Base-by-base conservation (phyloP, 1,139 yeast genomes). In the Suhomyces panamericanus region DNA sequence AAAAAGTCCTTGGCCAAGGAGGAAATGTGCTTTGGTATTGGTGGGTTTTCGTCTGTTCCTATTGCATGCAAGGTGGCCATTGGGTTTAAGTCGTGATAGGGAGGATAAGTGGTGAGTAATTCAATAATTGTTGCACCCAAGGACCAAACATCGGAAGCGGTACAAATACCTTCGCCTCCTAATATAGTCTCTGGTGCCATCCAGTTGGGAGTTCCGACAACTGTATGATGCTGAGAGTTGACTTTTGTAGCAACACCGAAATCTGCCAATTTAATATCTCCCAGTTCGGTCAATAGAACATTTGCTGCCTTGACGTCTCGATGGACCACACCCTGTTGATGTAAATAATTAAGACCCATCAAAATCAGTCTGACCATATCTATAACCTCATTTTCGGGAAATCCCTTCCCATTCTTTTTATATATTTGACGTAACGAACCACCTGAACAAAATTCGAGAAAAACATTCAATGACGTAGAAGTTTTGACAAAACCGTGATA, bases 41-140 rank as follows among this genome's bases (percentile, higher is more conserved):
- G 89, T 2, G 95, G 93, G 52, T 80, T 81, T 9, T 81, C 85
- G 48, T 90, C 96, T 14, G 89, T 83, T 2, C 95, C 97, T 44
- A 91, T 89, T 0, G 97, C 96, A 68, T 88, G 96, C 52, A 93
- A 74, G 0, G 96, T 91, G 0, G 95, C 88, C 83, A 90, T 86
- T 22, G 90, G 88, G 47, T 85, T 83, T 46, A 86, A 68, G 41
- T 88, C 85, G 51, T 86, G 85, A 56, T 88, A 89, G 0, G 98
- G 97, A 0, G 99, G 98, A 43, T 82, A 76, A 0, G 89, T 96
- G 0, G 96, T 86, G 44, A 89, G 70, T 40, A 93, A 69, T 61
- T 93, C 99, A 9, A 91, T 81, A 4, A 91, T 80, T 0, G 98
- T 93, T 14, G 97, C 96, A 1, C 98, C 99, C 31, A 93, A 67